Evolutionary conservation across 345 rosid species (phyloP), one percentile per base, ranked within the genome.

Genomic region (Orychophragmus violaceus): DNA sequence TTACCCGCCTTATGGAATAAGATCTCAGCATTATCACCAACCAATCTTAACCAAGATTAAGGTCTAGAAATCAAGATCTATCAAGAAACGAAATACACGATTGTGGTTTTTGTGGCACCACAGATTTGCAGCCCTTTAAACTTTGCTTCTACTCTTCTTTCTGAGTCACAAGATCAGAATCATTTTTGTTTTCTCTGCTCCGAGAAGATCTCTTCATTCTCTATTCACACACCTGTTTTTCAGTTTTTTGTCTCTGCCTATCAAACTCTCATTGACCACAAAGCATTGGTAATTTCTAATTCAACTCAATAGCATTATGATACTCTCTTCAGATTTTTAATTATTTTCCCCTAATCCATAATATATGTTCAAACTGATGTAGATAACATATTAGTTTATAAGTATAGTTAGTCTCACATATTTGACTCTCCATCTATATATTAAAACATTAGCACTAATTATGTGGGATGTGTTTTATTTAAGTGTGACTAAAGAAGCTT

Each of bases 101-200:
- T 80, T 25, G 63, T 71, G 10, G 75, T 62, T 10, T 88, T 91
- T 44, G 70, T 7, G 1, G 61, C 77, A 7, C 73, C 82, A 4
- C 75, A 79, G 7, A 18, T 7, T n/a, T 21, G 21, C 16, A 19
- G 29, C 7, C 62, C 54, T 55, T 2, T 74, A 71, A 56, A 80
- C 72, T n/a, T 64, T 41, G 78, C 77, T 24, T 28, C 66, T 21
- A 66, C 66, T 58, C 58, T 44, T 14, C 62, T 61, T 59, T 9
- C 42, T n/a, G 42, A 5, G 8, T 1, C 42, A 41, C 17, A 45
- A 5, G 7, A 45, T 29, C 22, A 71, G 1, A 50, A 80, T 10
- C 74, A 53, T 24, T 74, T 83, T 41, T 77, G 68, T 1, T 88
- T 81, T 70, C 70, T 84, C 9, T 64, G 69, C 75, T 75, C 85